Evolutionary conservation across 2,329 filamentous ascomycete genomes (phyloP).

Genomic region (Microdochium nivale): DNA sequence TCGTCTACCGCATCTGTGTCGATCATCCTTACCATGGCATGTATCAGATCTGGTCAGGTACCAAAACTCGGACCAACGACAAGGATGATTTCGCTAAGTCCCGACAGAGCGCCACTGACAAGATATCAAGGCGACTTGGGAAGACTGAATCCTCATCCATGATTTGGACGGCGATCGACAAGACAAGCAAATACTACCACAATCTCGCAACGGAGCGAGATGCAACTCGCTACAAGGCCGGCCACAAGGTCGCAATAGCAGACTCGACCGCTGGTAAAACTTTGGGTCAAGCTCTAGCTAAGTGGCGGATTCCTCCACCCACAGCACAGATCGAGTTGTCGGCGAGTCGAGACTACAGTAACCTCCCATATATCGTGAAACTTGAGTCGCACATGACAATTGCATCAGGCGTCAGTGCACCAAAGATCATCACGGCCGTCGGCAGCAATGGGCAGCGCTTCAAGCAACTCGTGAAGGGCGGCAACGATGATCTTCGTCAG

Average conservation of each 20-base stretch:
- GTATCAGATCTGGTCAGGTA: slow-evolving; percentile 89
- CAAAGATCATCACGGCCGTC: slow-evolving; percentile 82
- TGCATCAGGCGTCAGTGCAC: slow-evolving; percentile 82
- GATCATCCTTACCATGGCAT: slow-evolving; percentile 96
- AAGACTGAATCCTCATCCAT: slow-evolving; percentile 38
- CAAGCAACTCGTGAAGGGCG: slow-evolving; percentile 90
- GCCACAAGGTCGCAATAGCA: slow-evolving; percentile 50
- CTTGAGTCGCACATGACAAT: slow-evolving; percentile 74
- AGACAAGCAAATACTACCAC: slow-evolving; percentile 61
- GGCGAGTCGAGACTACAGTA: slow-evolving; percentile 64
- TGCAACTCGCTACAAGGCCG: slow-evolving; percentile 57
- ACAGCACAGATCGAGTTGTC: slow-evolving; percentile 79
- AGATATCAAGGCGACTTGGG: slow-evolving; percentile 54
- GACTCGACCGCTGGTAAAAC: slow-evolving; percentile 54
- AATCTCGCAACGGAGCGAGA: slow-evolving; percentile 57
- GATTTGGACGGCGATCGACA: slow-evolving; percentile 65
- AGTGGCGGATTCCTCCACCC: slow-evolving; percentile 71
- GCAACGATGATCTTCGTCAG: slow-evolving; percentile 91
- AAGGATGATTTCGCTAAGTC: slow-evolving; percentile 69
- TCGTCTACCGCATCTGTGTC: slow-evolving; percentile 76
- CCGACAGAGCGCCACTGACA: slow-evolving; percentile 64
- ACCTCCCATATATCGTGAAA: slow-evolving; percentile 63
- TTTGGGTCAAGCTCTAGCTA: slow-evolving; percentile 54
- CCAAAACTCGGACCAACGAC: slow-evolving; percentile 57
- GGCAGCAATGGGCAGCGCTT: slow-evolving; percentile 71